Evolutionary conservation across 805 yeast genomes (phyloP), one percentile per base, ranked within the genome.

Genomic region (Peterozyma xylosa): DNA sequence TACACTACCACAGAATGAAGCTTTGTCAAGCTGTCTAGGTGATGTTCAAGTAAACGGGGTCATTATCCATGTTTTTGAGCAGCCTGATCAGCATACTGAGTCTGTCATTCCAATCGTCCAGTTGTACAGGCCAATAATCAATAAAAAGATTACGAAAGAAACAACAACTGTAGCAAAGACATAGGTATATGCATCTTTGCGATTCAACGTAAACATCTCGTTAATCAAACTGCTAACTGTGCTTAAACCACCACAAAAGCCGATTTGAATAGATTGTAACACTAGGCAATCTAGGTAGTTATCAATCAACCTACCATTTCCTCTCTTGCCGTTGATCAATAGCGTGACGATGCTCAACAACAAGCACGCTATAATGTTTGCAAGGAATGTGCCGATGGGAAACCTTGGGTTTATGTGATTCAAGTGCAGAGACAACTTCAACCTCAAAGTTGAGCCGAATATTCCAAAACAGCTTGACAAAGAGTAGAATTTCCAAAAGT

Each of bases 191-290:
- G 42, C 37, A n/a, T 33, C 17, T 7, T 34, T n/a, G n/a, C 16
- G 5, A 51, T 11, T 60, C 39, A 73, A 48, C 3, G 61, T 58
- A 44, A 59, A 68, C 34, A 86, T 59, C 58, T 89, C 97, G 36
- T 74, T 78, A 9, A 85, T 71, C 51, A 88, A 84, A 0, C 96
- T 84, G 44, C 91, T 81, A 35, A 86, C 75, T 0, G 96, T 86
- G 35, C 87, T 78, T 41, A 83, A 59, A 2, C 76, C 71, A 1
- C 90, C 95, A 55, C 87, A 80, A 46, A 75, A 79, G 0, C 95
- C 95, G 51, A 76, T 75, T 15, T 63, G 67, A 2, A 84, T 55
- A 0, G 83, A 89, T 7, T 52, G 48, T 1, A 82, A 53, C 3
- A 78, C 74, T 35, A 75, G 78, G 48, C 86, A 78, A 1, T 67